A percentile compares a stretch with the other conserved stretches of the same genome.
Conservation (phyloP, 208 protist species). For the Leishmania tarentolae region DNA sequence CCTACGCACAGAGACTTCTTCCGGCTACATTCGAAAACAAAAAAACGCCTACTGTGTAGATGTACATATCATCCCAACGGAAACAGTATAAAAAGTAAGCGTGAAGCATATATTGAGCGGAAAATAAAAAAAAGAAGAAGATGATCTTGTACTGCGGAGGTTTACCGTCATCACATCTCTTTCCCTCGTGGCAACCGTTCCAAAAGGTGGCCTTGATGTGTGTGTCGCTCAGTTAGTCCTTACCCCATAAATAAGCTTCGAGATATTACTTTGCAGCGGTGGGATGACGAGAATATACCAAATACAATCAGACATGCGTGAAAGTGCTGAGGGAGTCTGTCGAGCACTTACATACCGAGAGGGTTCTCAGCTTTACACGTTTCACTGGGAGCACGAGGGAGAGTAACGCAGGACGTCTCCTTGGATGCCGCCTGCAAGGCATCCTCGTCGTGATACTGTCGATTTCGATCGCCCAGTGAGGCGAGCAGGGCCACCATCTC, state of each 20-base stretch:
- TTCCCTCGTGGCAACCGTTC: neutral
- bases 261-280: neutral
- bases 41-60: neutral
- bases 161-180: neutral
- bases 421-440: conserved; percentile 18
- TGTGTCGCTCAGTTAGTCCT: neutral
- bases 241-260: neutral
- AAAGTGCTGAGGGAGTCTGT: neutral
- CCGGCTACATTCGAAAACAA: neutral
- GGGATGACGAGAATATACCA: neutral
- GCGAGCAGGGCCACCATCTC: conserved; percentile 53
- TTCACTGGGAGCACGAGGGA: neutral
- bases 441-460: conserved; percentile 39
- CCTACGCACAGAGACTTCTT: neutral
- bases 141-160: neutral
- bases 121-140: neutral
- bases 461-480: conserved; percentile 46
- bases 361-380: neutral
- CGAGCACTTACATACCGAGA: neutral
- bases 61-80: neutral
- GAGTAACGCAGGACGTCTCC: neutral
- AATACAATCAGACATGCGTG: neutral
- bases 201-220: neutral
- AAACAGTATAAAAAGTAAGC: neutral
- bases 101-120: neutral